These are phyloP conservation scores for Ustilago hordei DNA, from an alignment of 1,284 basidiomycete species.

Conservation along the genomic window DNA sequence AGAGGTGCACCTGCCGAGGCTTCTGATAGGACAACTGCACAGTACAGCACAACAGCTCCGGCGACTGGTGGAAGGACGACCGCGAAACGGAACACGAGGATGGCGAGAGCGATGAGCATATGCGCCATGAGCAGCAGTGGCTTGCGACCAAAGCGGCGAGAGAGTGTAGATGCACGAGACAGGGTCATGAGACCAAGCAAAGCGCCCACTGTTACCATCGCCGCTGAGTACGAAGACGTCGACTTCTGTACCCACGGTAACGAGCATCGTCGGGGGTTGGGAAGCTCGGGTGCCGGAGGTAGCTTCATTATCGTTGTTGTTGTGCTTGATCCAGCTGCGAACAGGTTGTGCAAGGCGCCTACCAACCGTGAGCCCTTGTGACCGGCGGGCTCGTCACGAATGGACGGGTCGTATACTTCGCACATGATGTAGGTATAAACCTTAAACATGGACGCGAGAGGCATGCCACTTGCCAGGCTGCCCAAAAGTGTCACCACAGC, in stretches of 20 bases:
- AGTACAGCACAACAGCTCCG: slow-evolving; percentile 49
- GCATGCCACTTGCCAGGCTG: slow-evolving; percentile 59
- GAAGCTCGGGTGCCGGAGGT: slow-evolving; percentile 53
- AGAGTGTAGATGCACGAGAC: slow-evolving; percentile 48
- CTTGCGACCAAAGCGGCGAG: slow-evolving; percentile 58
- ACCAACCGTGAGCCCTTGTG: slow-evolving; percentile 18
- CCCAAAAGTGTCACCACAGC: slow-evolving; percentile 61
- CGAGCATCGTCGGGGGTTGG: slow-evolving; percentile 52
- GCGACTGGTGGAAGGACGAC: slow-evolving; percentile 51
- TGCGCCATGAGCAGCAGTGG: slow-evolving; percentile 57
- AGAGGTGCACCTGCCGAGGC: slow-evolving; percentile 60
- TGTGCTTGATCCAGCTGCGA: slow-evolving; percentile 8
- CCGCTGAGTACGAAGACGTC: slow-evolving; percentile 60
- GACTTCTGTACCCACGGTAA: slow-evolving; percentile 56
- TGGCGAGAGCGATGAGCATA: slow-evolving; percentile 48
- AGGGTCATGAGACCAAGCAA: slow-evolving; percentile 57
- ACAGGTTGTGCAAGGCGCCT: slow-evolving; percentile 9
- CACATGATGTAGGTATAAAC: slow-evolving; percentile 64
- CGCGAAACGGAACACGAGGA: slow-evolving; percentile 50
- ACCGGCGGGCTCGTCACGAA: slow-evolving; percentile 35
- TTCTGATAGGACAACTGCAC: slow-evolving; percentile 56
- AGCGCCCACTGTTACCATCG: slow-evolving; percentile 60
- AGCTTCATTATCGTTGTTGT: slow-evolving; percentile 16
- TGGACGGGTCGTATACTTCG: slow-evolving; percentile 53
- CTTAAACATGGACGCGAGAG: slow-evolving; percentile 62